These are phyloP conservation scores for Malus fusca DNA, from an alignment of 306 rosid species.

Conservation along the genomic window DNA sequence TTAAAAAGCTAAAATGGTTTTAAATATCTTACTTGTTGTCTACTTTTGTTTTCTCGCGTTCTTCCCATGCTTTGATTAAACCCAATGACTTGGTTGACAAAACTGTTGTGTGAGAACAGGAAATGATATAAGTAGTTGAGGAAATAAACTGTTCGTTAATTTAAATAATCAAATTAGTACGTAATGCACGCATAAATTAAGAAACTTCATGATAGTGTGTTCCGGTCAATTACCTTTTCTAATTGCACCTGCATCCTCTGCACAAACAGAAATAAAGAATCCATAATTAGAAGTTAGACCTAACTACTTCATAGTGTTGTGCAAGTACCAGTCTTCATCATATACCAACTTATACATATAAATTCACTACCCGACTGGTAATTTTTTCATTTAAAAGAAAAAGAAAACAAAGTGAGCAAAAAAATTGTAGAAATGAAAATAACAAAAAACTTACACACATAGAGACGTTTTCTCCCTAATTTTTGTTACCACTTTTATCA, in stretches of 20 bases:
- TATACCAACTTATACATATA: neutral
- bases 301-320: too few relatives aligned
- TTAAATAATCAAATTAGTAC: neutral
- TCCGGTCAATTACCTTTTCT: neutral
- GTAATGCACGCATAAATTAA: neutral
- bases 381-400: neutral
- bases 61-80: slow-evolving; percentile 13
- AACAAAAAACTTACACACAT: too few relatives aligned
- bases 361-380: too few relatives aligned
- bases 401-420: neutral
- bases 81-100: neutral
- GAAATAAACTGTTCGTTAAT: neutral
- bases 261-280: neutral
- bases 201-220: neutral
- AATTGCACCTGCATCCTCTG: neutral
- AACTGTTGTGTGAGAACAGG: neutral
- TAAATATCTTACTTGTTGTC: neutral
- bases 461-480: too few relatives aligned
- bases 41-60: neutral
- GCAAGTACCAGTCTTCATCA: too few relatives aligned
- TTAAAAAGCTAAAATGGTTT: neutral
- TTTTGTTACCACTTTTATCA: neutral
- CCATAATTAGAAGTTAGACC: neutral
- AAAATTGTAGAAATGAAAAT: too few relatives aligned
- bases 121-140: neutral